Conservation (phyloP, 345 rosid species). For the Alliaria petiolata region DNA sequence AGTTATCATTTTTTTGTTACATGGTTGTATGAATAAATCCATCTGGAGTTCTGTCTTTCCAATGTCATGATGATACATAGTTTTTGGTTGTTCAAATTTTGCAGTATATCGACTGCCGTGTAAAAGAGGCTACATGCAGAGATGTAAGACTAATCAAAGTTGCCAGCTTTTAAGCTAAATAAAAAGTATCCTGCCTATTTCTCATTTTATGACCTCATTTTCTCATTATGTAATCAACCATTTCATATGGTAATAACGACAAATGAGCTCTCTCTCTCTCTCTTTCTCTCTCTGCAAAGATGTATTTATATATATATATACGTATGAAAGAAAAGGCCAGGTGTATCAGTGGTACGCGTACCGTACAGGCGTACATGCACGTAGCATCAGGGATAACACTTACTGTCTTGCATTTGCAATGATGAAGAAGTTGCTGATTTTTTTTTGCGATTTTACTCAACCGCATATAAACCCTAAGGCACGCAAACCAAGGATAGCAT, state of each 20-base stretch:
- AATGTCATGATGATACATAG: neutral
- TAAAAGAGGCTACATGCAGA: slow-evolving; percentile 3
- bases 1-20: neutral
- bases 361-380: neutral
- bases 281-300: neutral
- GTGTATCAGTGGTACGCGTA: neutral
- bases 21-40: neutral
- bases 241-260: neutral
- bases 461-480: neutral
- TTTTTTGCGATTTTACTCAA: too few species aligned
- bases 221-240: slow-evolving; percentile 9
- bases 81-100: slow-evolving; percentile 16
- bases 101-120: slow-evolving; percentile 27
- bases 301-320: too few species aligned
- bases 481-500: too few species aligned
- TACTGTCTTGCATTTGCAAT: neutral
- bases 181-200: neutral
- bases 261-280: neutral
- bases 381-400: neutral
- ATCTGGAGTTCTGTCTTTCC: neutral
- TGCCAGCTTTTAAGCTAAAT: slow-evolving; percentile 18
- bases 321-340: too few species aligned
- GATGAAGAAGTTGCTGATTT: too few species aligned
- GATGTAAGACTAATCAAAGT: slow-evolving; percentile 13
- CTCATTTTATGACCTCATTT: too few species aligned